A percentile compares a stretch with the other conserved stretches of the same genome.
Evolutionary conservation across 352 stramenopile genomes (phyloP).

Genomic region (Phytophthora cactorum): DNA sequence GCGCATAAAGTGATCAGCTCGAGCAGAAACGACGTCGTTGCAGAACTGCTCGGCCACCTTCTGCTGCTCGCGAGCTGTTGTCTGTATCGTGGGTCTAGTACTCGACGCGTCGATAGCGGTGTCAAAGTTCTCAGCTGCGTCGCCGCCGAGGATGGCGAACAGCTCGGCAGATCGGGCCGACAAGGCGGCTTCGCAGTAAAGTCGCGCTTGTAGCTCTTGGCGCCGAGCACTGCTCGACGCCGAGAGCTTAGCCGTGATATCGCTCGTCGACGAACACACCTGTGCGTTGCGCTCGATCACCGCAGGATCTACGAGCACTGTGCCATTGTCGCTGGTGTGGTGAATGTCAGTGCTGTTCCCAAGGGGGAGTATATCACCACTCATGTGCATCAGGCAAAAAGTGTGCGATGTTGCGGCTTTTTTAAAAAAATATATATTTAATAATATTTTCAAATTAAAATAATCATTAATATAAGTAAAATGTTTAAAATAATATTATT

Average conservation of each 20-base stretch:
- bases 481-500: too few species aligned
- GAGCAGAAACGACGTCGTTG: conserved; percentile 4
- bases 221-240: too few species aligned
- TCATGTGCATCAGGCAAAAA: conserved; percentile 14
- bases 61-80: conserved; percentile 15
- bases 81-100: neutral
- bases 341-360: neutral
- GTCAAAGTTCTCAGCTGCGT: neutral
- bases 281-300: neutral
- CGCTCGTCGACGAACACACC: neutral
- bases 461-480: too few species aligned
- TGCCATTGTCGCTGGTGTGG: neutral
- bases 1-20: conserved; percentile 5
- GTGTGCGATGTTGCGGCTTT: conserved; percentile 1
- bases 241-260: conserved; percentile 4
- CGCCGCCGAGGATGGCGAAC: conserved; percentile 3
- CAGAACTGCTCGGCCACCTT: conserved; percentile 11
- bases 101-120: neutral
- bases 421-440: too few species aligned
- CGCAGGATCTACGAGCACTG: neutral
- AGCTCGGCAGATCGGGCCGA: conserved; percentile 4
- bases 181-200: conserved; percentile 10
- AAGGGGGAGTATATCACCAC: neutral
- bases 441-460: too few species aligned
- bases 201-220: too few species aligned